Conservation (phyloP, 257 asterid genomes). For the Nicotiana obtusifolia region DNA sequence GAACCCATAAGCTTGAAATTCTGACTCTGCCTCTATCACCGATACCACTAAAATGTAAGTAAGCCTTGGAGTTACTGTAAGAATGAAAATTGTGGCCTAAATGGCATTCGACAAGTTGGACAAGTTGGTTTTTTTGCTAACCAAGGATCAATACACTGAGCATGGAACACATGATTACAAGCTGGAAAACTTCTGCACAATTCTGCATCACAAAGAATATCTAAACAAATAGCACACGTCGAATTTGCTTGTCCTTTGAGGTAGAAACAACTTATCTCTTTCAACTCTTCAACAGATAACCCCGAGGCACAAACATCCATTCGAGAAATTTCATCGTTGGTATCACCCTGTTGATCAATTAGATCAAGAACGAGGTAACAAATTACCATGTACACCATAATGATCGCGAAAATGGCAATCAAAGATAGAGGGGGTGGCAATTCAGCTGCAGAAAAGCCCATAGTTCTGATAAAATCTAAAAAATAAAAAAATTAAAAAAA, state of each 20-base stretch:
- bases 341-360: slow-evolving; percentile 18
- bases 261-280: slow-evolving; percentile 38
- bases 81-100: slow-evolving; percentile 13
- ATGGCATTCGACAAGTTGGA: slow-evolving; percentile 49
- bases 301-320: slow-evolving; percentile 16
- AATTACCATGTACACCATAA: slow-evolving; percentile 32
- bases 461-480: background rate
- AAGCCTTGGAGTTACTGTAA: slow-evolving; percentile 3
- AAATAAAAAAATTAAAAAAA: no score
- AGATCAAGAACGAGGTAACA: slow-evolving; percentile 44
- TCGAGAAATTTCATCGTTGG: background rate
- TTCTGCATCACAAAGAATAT: slow-evolving; percentile 27
- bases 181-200: slow-evolving; percentile 49
- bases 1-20: no score
- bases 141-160: slow-evolving; percentile 65
- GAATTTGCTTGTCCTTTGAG: slow-evolving; percentile 17
- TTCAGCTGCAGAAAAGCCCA: slow-evolving; percentile 29
- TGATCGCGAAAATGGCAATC: slow-evolving; percentile 32
- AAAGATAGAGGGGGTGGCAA: slow-evolving; percentile 46
- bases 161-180: slow-evolving; percentile 59
- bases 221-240: slow-evolving; percentile 53
- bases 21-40: no score
- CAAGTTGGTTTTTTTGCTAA: slow-evolving; percentile 43
- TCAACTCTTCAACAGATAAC: slow-evolving; percentile 38
- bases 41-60: background rate